Base-by-base conservation (phyloP, 306 rosid genomes). In the Mucuna pruriens region DNA sequence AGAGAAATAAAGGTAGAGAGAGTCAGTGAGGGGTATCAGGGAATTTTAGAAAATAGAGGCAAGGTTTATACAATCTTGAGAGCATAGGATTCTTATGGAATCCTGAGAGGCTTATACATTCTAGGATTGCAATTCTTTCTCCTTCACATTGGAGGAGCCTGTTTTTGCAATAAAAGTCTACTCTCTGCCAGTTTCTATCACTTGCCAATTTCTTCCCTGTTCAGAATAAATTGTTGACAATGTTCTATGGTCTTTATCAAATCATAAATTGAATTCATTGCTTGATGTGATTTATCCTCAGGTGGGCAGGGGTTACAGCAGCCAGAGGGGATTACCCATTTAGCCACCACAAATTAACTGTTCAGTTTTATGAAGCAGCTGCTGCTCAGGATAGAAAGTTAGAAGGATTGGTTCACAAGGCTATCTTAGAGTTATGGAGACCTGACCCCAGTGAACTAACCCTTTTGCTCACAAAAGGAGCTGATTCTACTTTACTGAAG, bases 311-410 rank as follows among this genome's bases (percentile, higher is more conserved):
- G 80, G 97, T 95, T 74, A 90, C 97, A 80, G 91, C 85, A 75
- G 98, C 98, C 82, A 89, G 98, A 87, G 99, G 98, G 71, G 99
- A 95, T 84, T 95, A 95, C 85, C 99, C 99, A 57, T 95, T 95
- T 88, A 95, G 99, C 89, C 99, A 95, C 89, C 99, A 95, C 87
- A 95, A 95, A 86, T 91, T 95, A 86, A 93, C 98, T 63, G 99
- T 93, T 81, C 98, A 93, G 74, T 93, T 95, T 84, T 95, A 93
- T 84, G 99, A 95, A 92, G 93, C 92, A 79, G 84, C 98, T 89
- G 97, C 99, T 71, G 98, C 99, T 63, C 99, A 95, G 90, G 99
- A 95, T 81, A 88, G 99, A 84, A 95, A 95, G 82, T 85, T 95
- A 88, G 99, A 95, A 93, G 96, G 96, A 62, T 85, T 95, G 86